Percentiles rank a stretch among this genome's conserved stretches.
phyloP scores from a whole-genome alignment of 1,284 basidiomycete genomes.

The Ustilago crameri region DNA sequence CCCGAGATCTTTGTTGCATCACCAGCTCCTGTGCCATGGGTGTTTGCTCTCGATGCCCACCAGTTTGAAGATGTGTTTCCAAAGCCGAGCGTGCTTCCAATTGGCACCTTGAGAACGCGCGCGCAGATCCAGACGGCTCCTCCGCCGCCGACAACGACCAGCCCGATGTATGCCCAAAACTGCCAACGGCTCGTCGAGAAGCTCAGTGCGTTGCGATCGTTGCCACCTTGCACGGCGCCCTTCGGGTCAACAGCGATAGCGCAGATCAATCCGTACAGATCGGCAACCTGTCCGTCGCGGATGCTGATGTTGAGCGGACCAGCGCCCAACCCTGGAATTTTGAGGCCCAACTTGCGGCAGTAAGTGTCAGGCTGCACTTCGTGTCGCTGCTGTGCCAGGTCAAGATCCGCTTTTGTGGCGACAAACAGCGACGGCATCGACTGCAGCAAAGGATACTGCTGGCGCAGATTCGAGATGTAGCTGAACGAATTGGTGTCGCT shows the following conservation, averaged over 20 bases:
- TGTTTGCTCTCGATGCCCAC: constrained; percentile 32
- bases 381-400: constrained; percentile 83
- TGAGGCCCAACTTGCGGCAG: constrained; percentile 66
- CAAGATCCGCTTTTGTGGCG: constrained; percentile 97
- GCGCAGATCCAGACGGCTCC: constrained; percentile 46
- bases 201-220: constrained; percentile 48
- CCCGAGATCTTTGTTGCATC: constrained; percentile 34
- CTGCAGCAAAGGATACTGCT: constrained; percentile 90
- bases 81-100: constrained; percentile 43
- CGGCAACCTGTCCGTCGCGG: constrained; percentile 84
- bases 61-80: constrained; percentile 20
- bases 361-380: constrained; percentile 99
- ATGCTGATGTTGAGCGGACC: constrained; percentile 70
- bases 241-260: constrained; percentile 74
- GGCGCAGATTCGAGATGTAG: constrained; percentile 90
- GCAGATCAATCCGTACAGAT: constrained; percentile 86
- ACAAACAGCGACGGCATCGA: constrained; percentile 94
- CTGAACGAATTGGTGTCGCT: constrained; percentile 99
- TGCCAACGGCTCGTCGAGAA: constrained; percentile 42
- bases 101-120: constrained; percentile 38
- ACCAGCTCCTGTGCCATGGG: constrained; percentile 12
- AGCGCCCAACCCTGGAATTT: constrained; percentile 59
- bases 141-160: constrained; percentile 44
- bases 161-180: constrained; percentile 46
- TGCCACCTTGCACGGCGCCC: constrained; percentile 56